Evolutionary conservation across 2,329 filamentous ascomycete genomes (phyloP).

Genomic region (Fusarium burgessii): DNA sequence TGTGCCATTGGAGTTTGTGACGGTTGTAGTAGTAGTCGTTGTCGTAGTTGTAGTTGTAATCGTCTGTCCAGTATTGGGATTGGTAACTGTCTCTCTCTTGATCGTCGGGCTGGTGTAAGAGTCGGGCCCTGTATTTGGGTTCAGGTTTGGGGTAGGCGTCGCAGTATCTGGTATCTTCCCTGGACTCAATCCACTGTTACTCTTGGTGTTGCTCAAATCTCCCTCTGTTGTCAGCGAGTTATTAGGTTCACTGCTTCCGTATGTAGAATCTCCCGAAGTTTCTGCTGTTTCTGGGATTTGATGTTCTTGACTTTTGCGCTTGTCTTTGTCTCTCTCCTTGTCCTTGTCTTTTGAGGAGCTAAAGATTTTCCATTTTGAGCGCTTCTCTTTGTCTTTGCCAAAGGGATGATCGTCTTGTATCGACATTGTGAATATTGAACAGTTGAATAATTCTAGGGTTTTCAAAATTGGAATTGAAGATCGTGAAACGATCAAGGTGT

Average conservation of each 20-base stretch:
- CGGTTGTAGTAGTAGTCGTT: conserved; percentile 48
- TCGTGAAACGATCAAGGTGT: neutral
- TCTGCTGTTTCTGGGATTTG: neutral
- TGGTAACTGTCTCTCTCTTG: conserved; percentile 26
- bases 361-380: conserved; percentile 45
- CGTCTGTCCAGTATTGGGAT: conserved; percentile 43
- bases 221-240: conserved; percentile 43
- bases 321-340: conserved; percentile 30
- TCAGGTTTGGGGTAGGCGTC: conserved; percentile 11
- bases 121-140: conserved; percentile 23
- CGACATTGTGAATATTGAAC: neutral
- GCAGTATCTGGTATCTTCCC: conserved; percentile 12
- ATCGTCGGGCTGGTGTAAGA: conserved; percentile 22
- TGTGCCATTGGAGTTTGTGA: conserved; percentile 42
- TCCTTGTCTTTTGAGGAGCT: conserved; percentile 42
- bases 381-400: conserved; percentile 41
- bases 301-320: conserved; percentile 27
- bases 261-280: conserved; percentile 38
- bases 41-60: conserved; percentile 41
- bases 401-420: conserved; percentile 21
- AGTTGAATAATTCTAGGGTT: neutral
- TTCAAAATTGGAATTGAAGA: neutral
- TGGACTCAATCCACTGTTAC: conserved; percentile 8
- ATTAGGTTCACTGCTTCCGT: conserved; percentile 43
- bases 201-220: conserved; percentile 23